Conservation (phyloP, 768 basidiomycete genomes). For the Boletus vermiculosoides region DNA sequence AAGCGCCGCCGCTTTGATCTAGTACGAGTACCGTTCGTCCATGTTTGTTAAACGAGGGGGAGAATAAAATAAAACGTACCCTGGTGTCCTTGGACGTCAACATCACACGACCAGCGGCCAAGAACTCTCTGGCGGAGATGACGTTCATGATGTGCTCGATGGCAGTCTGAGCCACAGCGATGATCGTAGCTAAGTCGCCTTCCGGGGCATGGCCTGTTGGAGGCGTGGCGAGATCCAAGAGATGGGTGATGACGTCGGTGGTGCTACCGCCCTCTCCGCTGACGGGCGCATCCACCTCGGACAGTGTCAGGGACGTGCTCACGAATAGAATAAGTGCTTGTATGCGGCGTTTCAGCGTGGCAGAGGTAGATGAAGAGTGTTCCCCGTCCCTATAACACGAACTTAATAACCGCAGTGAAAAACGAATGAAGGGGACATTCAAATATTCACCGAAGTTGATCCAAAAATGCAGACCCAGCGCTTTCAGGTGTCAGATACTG, state of each 20-base stretch:
- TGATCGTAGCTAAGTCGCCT: conserved; percentile 43
- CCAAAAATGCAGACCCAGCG: conserved; percentile 49
- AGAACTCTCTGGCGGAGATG: conserved; percentile 72
- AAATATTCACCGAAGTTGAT: conserved; percentile 46
- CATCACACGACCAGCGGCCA: conserved; percentile 54
- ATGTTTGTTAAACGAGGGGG: background rate
- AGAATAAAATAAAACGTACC: conserved; percentile 38
- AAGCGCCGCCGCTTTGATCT: conserved; percentile 70
- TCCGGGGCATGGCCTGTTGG: conserved; percentile 33
- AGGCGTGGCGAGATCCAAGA: conserved; percentile 48
- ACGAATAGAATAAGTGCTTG: conserved; percentile 68
- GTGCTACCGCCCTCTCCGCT: conserved; percentile 28
- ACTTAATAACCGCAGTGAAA: background rate
- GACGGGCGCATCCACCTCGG: conserved; percentile 11
- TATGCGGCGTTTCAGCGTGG: conserved; percentile 55
- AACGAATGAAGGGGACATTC: background rate
- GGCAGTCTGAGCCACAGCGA: conserved; percentile 46
- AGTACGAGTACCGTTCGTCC: background rate
- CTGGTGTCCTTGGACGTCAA: conserved; percentile 49
- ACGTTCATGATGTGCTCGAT: conserved; percentile 55
- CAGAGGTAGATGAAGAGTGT: conserved; percentile 43
- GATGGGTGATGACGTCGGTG: conserved; percentile 44
- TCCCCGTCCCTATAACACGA: conserved; percentile 54
- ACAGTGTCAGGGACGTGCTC: conserved; percentile 47
- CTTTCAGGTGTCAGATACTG: conserved; percentile 41